phyloP scores from a whole-genome alignment of 495 filamentous ascomycete genomes.

The Barbatosphaeria neglecta region DNA sequence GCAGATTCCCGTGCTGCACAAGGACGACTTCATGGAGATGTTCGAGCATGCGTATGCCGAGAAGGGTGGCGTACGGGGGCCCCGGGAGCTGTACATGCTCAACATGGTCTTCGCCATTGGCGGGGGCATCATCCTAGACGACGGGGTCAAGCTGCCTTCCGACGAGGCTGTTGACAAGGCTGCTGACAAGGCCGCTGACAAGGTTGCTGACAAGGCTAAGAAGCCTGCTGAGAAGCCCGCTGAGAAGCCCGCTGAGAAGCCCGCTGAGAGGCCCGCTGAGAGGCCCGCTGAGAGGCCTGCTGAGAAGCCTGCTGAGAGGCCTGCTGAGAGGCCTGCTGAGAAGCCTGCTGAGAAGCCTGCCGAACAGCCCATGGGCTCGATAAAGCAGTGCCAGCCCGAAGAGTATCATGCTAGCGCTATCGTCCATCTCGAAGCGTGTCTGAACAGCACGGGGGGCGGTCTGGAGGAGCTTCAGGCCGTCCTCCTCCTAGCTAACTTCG shows the following conservation, averaged over 20 bases:
- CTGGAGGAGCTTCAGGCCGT: slow-evolving; percentile 90
- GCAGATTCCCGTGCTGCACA: slow-evolving; percentile 85
- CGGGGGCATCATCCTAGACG: slow-evolving; percentile 79
- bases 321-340: too few species aligned
- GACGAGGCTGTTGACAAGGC: too few species aligned
- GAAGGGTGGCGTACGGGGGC: slow-evolving; percentile 56
- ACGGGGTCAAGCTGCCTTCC: slow-evolving; percentile 26
- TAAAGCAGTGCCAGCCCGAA: slow-evolving; percentile 72
- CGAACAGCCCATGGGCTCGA: slow-evolving; percentile 8
- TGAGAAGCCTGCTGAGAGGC: too few species aligned
- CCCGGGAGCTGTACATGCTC: slow-evolving; percentile 78
- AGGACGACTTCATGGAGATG: slow-evolving; percentile 73
- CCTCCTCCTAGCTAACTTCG: slow-evolving; percentile 80
- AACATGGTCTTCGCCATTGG: slow-evolving; percentile 99
- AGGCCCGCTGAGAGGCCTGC: too few species aligned
- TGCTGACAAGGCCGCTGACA: too few species aligned
- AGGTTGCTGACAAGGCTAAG: too few species aligned
- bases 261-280: too few species aligned
- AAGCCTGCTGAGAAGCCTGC: slow-evolving; percentile 9
- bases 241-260: too few species aligned
- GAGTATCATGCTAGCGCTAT: slow-evolving; percentile 94
- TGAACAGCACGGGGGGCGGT: slow-evolving; percentile 65
- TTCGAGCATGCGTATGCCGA: slow-evolving; percentile 66
- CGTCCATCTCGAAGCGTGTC: slow-evolving; percentile 77
- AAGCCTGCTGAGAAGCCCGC: too few species aligned